Evolutionary conservation across 2,329 filamentous ascomycete species (phyloP).

Genomic region (Grosmannia serpens): DNA sequence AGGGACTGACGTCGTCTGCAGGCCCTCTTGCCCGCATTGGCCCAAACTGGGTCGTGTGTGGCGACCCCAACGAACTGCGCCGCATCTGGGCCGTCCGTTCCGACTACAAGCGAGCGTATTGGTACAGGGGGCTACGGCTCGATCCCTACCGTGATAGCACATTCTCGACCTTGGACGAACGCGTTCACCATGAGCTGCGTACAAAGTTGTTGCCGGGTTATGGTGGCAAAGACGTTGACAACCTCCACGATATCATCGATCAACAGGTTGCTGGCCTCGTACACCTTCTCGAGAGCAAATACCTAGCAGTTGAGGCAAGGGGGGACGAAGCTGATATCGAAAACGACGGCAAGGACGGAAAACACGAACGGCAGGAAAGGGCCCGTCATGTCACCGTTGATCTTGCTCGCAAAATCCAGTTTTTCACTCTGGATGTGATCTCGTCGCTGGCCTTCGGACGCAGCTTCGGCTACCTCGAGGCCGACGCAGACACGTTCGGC

Average conservation of each 20-base stretch:
- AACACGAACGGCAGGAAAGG: background rate
- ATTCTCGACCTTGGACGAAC: conserved; percentile 36
- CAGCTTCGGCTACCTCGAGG: conserved; percentile 32
- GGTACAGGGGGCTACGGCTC: conserved; percentile 38
- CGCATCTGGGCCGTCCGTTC: conserved; percentile 20
- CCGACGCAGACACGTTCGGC: conserved; percentile 31
- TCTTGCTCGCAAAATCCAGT: conserved; percentile 36
- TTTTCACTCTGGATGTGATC: conserved; percentile 44
- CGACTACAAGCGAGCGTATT: conserved; percentile 17
- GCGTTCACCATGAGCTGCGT: conserved; percentile 28
- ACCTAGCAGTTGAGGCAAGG: conserved; percentile 28
- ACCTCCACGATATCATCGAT: conserved; percentile 27
- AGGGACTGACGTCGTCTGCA: conserved; percentile 2
- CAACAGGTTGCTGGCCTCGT: conserved; percentile 31
- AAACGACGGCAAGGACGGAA: background rate
- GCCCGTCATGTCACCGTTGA: conserved; percentile 18
- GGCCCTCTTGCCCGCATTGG: conserved; percentile 18
- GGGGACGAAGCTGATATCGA: background rate
- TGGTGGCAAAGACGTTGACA: conserved; percentile 19
- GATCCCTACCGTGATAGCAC: conserved; percentile 38
- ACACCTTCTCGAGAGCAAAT: conserved; percentile 28
- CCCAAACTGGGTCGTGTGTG: conserved; percentile 19
- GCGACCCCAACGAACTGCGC: conserved; percentile 18
- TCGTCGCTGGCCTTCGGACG: conserved; percentile 37
- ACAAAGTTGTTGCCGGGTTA: conserved; percentile 20